Conservation (phyloP, 768 basidiomycete genomes). For the Boletus eberwhitei region DNA sequence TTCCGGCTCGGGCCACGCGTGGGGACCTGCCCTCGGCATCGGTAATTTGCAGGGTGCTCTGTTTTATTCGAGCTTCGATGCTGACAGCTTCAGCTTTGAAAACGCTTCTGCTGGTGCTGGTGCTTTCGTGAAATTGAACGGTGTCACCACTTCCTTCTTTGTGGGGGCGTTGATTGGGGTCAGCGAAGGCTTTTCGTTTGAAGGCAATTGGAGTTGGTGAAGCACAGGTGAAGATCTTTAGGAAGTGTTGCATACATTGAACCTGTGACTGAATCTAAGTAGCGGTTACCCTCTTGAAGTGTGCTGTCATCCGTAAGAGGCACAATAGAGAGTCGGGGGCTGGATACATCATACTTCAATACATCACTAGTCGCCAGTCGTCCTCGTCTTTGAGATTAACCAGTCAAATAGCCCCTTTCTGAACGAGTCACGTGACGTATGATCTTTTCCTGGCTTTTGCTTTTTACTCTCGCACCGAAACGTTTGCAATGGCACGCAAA, state of each 20-base stretch:
- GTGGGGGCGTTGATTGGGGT: background rate
- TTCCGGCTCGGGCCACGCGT: background rate
- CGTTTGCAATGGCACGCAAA: conserved; percentile 19
- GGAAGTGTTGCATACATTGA: too few relatives aligned
- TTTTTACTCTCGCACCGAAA: background rate
- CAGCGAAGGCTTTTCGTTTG: background rate
- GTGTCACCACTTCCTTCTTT: background rate
- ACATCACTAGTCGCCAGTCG: too few relatives aligned
- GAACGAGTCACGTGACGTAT: background rate
- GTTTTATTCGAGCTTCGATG: background rate
- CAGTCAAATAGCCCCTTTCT: background rate
- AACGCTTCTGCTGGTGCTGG: background rate
- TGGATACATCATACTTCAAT: too few relatives aligned
- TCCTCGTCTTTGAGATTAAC: too few relatives aligned
- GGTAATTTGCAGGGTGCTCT: background rate
- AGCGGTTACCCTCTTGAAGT: background rate
- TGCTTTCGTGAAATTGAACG: background rate
- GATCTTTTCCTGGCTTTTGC: background rate
- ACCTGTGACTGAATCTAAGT: too few relatives aligned
- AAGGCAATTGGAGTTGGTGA: background rate
- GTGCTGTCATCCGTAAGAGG: background rate
- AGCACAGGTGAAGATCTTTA: background rate
- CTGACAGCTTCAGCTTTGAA: background rate
- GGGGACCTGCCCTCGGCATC: background rate
- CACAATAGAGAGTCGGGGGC: too few relatives aligned